Base-by-base conservation (phyloP, 139 green algal species). In the Tetradesmus obliquus region DNA sequence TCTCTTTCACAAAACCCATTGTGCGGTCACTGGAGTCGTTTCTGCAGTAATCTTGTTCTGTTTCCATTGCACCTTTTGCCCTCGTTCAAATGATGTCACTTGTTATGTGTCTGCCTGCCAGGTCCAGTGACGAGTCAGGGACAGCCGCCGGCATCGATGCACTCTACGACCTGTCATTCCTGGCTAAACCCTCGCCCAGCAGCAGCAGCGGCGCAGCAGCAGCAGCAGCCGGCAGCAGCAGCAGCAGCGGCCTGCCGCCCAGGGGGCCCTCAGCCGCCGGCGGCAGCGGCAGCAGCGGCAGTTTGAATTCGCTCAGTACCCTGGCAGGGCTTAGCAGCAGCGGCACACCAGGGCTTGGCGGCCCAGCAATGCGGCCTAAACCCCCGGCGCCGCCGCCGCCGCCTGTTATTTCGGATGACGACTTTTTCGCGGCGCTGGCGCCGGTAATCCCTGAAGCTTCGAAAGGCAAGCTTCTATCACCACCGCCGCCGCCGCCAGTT, bases 371-470 rank as follows among this genome's bases (percentile, higher is more conserved):
- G 89, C 66, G 69, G 20, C 76, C 55, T 17, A 76, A 74, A n/a
- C 5, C 85, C 2, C 32, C 84, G 53, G 22, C 20, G 20, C 58
- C 82, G 72, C 13, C 71, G 74, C 55, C 53, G 82, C 45, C 66
- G 69, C 5, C 80, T 51, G 66, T n/a, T 19, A 83, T 92, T 20
- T 58, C 81, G 9, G 81, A 92, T 57, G 89, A 92, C 9, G 89
- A 92, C 51, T 92, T 92, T 13, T 88, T 92, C 17, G 71, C 81
- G 2, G 89, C 89, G 5, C 71, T 92, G 22, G 89, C 81, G 45
- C 81, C 89, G 32, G 88, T 88, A 10, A 69, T 91, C 2, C 87
- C 87, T 55, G 87, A 91, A 72, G n/a, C 22, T 19, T 24, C 54
- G 15, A 91, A 91, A 54, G 24, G 54, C 1, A 91, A 89, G 32